phyloP scores from a whole-genome alignment of 192 early-diverging fungal genomes.

The Podila verticillata region DNA sequence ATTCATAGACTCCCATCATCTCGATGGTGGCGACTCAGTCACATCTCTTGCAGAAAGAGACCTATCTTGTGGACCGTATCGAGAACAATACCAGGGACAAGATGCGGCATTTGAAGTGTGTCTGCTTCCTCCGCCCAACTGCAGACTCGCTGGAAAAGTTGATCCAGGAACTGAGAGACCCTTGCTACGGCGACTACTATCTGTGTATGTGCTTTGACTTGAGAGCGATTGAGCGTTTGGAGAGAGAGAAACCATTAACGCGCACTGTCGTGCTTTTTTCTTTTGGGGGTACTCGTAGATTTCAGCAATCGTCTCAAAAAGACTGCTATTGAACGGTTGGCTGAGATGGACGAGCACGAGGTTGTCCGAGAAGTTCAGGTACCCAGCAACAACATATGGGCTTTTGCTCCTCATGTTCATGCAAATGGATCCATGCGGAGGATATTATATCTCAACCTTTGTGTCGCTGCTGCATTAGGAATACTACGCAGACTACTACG shows the following conservation, averaged over 20 bases:
- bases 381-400: background rate
- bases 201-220: slow-evolving; percentile 67
- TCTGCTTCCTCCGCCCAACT: slow-evolving; percentile 92
- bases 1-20: slow-evolving; percentile 87
- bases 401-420: background rate
- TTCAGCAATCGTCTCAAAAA: slow-evolving; percentile 96
- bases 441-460: background rate
- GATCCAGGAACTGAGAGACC: slow-evolving; percentile 90
- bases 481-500: slow-evolving; percentile 93
- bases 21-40: slow-evolving; percentile 96
- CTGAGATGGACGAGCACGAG: slow-evolving; percentile 95
- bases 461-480: slow-evolving; percentile 62
- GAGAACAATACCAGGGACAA: slow-evolving; percentile 87
- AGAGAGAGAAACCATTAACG: no score
- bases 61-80: slow-evolving; percentile 93
- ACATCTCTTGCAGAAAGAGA: slow-evolving; percentile 88
- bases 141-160: slow-evolving; percentile 85
- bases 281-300: slow-evolving; percentile 57
- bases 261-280: background rate
- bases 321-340: slow-evolving; percentile 89
- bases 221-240: no score
- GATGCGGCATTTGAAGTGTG: slow-evolving; percentile 95
- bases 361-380: slow-evolving; percentile 94
- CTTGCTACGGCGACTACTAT: slow-evolving; percentile 96
- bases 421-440: background rate